phyloP scores from a whole-genome alignment of 2,329 filamentous ascomycete genomes.

The Fusarium albosuccineum region DNA sequence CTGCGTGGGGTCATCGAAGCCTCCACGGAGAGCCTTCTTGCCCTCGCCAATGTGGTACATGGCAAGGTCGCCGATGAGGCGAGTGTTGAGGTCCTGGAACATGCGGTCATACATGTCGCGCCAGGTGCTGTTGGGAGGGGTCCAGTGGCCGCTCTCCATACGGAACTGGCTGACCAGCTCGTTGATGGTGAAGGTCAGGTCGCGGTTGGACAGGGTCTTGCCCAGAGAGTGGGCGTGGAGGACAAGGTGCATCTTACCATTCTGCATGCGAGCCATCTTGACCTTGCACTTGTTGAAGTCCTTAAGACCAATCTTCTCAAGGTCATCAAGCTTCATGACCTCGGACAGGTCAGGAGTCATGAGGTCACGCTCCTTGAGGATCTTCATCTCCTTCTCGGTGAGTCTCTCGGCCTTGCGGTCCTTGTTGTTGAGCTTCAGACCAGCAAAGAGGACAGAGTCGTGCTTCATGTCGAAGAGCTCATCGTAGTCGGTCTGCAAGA shows the following conservation, averaged over 20 bases:
- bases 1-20: conserved; percentile 59
- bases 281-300: conserved; percentile 52
- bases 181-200: conserved; percentile 57
- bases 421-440: conserved; percentile 56
- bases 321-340: conserved; percentile 54
- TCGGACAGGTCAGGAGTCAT: conserved; percentile 58
- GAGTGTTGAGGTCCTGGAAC: conserved; percentile 50
- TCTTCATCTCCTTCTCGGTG: conserved; percentile 55
- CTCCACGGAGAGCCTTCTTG: conserved; percentile 28
- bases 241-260: conserved; percentile 59
- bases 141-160: conserved; percentile 50
- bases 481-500: conserved; percentile 61
- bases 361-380: conserved; percentile 58
- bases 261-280: conserved; percentile 58
- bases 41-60: conserved; percentile 45
- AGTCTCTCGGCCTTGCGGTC: conserved; percentile 54
- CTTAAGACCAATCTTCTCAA: conserved; percentile 56
- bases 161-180: conserved; percentile 57
- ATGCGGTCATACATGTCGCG: conserved; percentile 55
- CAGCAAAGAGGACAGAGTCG: conserved; percentile 57
- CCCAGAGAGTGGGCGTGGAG: conserved; percentile 53
- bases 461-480: conserved; percentile 62
- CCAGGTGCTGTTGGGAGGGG: conserved; percentile 57
- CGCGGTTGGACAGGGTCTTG: conserved; percentile 54
- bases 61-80: conserved; percentile 50